phyloP scores from a whole-genome alignment of 257 asterid genomes.

The Dorcoceras hygrometricum region DNA sequence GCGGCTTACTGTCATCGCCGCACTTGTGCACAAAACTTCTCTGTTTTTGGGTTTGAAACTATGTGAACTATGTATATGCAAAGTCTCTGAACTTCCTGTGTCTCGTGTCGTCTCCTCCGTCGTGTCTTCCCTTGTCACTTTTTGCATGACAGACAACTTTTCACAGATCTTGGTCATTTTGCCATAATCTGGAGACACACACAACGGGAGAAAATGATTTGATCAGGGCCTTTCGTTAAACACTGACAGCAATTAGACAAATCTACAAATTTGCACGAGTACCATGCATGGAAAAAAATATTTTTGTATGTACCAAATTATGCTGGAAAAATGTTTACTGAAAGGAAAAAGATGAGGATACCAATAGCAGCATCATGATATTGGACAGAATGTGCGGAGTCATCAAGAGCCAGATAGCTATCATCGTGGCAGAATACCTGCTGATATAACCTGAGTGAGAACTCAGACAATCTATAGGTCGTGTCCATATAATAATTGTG shows the following conservation, averaged over 20 bases:
- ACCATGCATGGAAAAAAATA: background rate
- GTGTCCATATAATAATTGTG: background rate
- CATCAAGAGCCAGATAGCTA: constrained; percentile 26
- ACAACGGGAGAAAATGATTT: constrained; percentile 1
- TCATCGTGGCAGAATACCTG: constrained; percentile 67
- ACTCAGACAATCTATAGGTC: background rate
- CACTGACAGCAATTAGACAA: background rate
- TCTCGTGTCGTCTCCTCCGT: constrained; percentile 26
- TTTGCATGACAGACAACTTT: constrained; percentile 24
- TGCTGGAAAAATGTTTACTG: background rate
- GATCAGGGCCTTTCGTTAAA: background rate
- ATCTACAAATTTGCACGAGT: background rate
- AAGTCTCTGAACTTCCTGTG: constrained; percentile 28
- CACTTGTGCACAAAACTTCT: constrained; percentile 21
- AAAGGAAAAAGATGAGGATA: constrained; percentile 20
- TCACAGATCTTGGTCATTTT: constrained; percentile 31
- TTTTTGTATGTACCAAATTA: background rate
- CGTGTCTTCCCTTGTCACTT: constrained; percentile 26
- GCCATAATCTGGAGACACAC: constrained; percentile 30
- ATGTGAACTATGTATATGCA: constrained; percentile 22
- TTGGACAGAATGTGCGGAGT: constrained; percentile 33
- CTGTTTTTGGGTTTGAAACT: constrained; percentile 31
- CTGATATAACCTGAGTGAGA: constrained; percentile 23
- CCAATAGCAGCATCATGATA: constrained; percentile 48
- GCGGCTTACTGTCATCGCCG: constrained; percentile 22